Evolutionary conservation across 768 basidiomycete species (phyloP).

Genomic region (Xanthoconium purpureum): DNA sequence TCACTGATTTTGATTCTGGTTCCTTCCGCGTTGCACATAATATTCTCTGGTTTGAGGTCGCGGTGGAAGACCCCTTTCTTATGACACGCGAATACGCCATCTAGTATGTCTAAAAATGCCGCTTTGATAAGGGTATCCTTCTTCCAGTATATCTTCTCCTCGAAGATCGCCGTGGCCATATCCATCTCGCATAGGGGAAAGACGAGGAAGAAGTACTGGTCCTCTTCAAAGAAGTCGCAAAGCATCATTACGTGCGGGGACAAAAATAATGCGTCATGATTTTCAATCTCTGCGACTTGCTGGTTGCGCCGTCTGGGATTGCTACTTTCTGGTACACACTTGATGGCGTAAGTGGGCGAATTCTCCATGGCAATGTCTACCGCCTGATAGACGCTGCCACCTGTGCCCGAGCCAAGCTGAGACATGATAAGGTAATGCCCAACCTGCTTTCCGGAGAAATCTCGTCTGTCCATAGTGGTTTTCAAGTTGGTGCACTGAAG

Average conservation of each 20-base stretch:
- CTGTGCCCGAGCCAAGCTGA: constrained; percentile 69
- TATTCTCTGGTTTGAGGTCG: constrained; percentile 85
- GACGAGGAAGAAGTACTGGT: constrained; percentile 62
- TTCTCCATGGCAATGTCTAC: constrained; percentile 44
- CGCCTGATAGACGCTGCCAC: constrained; percentile 76
- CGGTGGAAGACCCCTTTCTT: constrained; percentile 71
- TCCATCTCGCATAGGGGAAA: constrained; percentile 62
- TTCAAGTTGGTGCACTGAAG: neutral
- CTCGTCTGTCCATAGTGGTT: constrained; percentile 24
- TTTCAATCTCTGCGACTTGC: constrained; percentile 64
- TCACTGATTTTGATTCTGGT: constrained; percentile 61
- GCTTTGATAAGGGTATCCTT: constrained; percentile 60
- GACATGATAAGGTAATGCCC: constrained; percentile 61
- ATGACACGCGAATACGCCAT: constrained; percentile 76
- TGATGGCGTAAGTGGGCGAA: constrained; percentile 60
- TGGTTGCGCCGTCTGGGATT: constrained; percentile 50
- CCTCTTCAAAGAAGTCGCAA: constrained; percentile 57
- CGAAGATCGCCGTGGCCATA: constrained; percentile 57
- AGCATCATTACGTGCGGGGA: constrained; percentile 61
- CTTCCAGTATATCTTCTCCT: constrained; percentile 47
- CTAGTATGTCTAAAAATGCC: constrained; percentile 72
- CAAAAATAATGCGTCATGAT: constrained; percentile 46
- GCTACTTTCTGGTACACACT: constrained; percentile 59
- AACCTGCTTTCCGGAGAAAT: constrained; percentile 50
- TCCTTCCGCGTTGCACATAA: constrained; percentile 59